Evolutionary conservation across 805 yeast species (phyloP).

Genomic region (Metschnikowia drakensbergensis): DNA sequence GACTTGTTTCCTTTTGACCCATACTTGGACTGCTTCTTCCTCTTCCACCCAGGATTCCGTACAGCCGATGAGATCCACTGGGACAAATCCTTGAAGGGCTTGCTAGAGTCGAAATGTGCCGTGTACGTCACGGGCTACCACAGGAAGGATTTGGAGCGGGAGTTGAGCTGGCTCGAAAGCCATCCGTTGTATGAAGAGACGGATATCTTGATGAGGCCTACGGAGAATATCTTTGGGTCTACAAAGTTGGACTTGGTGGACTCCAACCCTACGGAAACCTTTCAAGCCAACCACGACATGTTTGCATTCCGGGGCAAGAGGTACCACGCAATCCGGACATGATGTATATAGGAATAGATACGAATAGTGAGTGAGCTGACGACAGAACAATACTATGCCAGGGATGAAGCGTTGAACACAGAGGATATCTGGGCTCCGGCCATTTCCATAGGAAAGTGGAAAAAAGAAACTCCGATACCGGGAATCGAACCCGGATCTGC

Average conservation of each 20-base stretch:
- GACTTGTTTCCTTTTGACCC: conserved; percentile 99
- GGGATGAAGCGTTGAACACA: no score
- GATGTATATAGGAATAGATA: conserved; percentile 2
- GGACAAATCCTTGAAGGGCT: conserved; percentile 80
- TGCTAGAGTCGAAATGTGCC: conserved; percentile 91
- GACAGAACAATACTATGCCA: no score
- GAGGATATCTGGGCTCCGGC: no score
- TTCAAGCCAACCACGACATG: conserved; percentile 83
- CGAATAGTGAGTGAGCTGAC: no score
- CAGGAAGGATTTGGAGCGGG: conserved; percentile 64
- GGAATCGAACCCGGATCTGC: conserved; percentile 23
- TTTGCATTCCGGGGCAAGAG: conserved; percentile 96
- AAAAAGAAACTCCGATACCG: conserved; percentile 18
- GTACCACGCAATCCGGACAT: conserved; percentile 70
- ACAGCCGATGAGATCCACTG: conserved; percentile 80
- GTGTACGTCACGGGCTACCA: conserved; percentile 88
- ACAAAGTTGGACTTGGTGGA: conserved; percentile 96
- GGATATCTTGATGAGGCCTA: conserved; percentile 75
- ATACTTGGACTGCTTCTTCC: conserved; percentile 84
- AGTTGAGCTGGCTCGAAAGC: conserved; percentile 66
- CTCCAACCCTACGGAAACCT: conserved; percentile 85
- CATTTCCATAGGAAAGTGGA: background rate
- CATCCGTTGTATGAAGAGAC: conserved; percentile 61
- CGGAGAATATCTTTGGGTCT: conserved; percentile 71
- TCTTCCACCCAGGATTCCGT: conserved; percentile 93